Base-by-base conservation (phyloP, 1,139 yeast genomes). In the Nadsonia starkeyi-henricii region DNA sequence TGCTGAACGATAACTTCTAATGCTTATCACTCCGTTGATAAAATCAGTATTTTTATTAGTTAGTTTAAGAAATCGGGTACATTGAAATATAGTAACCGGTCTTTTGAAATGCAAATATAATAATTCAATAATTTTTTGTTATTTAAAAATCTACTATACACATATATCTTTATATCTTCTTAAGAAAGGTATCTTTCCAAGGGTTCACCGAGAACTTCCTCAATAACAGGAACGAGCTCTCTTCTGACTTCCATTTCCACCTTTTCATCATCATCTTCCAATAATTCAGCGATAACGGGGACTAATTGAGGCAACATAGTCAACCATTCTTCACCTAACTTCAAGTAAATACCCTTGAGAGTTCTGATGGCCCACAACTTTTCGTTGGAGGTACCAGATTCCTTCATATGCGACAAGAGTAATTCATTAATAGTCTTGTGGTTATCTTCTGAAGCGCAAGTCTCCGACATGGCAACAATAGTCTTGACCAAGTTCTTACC, bases 321-420 rank as follows among this genome's bases (percentile, higher is more conserved):
- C 54, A 91, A 75, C 98, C 98, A 91, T 63, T 81, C 88, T 60
- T 91, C 97, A 48, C 97, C 97, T 62, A 88, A 81, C 70, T 85
- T 85, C 56, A 85, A 85, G 74, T 88, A 91, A 42, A 91, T 78
- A 23, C 79, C 73, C 66, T 85, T 85, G 65, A 89, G 75, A 1
- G 85, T 72, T 62, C 82, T 78, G 48, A 86, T 75, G 30, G 96
- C 79, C 94, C 95, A 85, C 57, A 82, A 73, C 71, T 88, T 88
- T 58, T 79, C 84, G 49, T 67, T 66, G 17, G 78, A 53, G 1
- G 53, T 46, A 45, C 62, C 55, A 8, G 53, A 49, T 26, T 75
- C 71, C 60, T 71, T 74, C 76, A 81, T 72, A 56, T 79, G 84
- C 18, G 65, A 63, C 48, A 79, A 67, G 46, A 82, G 63, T 44